Percentiles rank a stretch among this genome's conserved stretches.
phyloP scores from a whole-genome alignment of 257 asterid species.

The Mitragyna speciosa region DNA sequence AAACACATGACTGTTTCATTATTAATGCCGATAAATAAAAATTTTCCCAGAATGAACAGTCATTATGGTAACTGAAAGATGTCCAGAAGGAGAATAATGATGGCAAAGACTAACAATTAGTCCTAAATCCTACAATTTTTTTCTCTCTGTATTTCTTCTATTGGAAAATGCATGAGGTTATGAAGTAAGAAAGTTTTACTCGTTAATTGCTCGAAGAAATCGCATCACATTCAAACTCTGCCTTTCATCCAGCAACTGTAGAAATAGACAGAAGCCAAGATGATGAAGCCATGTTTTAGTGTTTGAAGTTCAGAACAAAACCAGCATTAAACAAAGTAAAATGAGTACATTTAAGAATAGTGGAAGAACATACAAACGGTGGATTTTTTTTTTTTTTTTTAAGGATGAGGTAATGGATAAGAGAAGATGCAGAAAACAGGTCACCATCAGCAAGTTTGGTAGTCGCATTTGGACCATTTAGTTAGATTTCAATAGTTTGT shows the following conservation, averaged over 20 bases:
- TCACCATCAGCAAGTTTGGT: not conserved
- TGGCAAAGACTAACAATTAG: not conserved
- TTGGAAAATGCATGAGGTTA: not conserved
- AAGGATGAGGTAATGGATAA: too few species aligned
- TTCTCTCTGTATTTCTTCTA: not conserved
- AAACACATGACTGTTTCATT: not conserved
- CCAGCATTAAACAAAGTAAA: not conserved
- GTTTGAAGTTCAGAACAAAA: not conserved
- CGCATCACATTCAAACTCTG: conserved; percentile 71
- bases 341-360: not conserved
- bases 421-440: not conserved
- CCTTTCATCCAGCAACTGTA: conserved; percentile 65
- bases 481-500: too few species aligned
- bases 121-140: not conserved
- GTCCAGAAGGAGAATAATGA: not conserved
- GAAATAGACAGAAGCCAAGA: conserved; percentile 17
- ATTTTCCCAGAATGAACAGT: not conserved
- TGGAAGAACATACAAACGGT: not conserved
- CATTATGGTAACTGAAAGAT: not conserved
- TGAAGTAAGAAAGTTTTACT: conserved; percentile 34
- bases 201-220: conserved; percentile 64
- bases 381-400: too few species aligned
- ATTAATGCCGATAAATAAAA: not conserved
- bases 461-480: not conserved
- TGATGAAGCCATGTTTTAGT: not conserved